These are phyloP conservation scores for Mycena chlorophos DNA, from an alignment of 768 basidiomycete genomes.

Conservation along the genomic window DNA sequence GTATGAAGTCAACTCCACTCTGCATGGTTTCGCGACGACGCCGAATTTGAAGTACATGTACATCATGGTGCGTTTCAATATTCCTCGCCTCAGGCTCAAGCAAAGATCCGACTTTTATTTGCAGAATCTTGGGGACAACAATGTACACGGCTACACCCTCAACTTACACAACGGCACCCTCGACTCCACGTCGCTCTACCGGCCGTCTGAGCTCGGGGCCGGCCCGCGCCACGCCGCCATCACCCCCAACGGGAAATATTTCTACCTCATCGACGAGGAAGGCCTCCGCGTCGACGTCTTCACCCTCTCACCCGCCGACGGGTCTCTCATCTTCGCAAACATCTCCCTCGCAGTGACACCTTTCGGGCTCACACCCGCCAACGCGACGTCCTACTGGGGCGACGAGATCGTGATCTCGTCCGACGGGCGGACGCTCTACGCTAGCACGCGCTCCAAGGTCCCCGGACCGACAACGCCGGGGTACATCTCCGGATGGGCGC, in stretches of 20 bases:
- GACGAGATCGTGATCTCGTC: slow-evolving; percentile 24
- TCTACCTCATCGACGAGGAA: slow-evolving; percentile 25
- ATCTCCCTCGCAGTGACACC: slow-evolving; percentile 22
- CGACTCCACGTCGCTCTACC: background rate
- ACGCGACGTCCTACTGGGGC: slow-evolving; percentile 20
- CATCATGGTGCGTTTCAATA: slow-evolving; percentile 13
- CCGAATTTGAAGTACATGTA: slow-evolving; percentile 24
- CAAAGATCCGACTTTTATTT: background rate
- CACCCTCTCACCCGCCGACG: slow-evolving; percentile 11
- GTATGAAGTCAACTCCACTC: slow-evolving; percentile 17
- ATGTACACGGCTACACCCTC: slow-evolving; percentile 18
- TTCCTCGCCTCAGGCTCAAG: background rate
- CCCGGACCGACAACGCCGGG: background rate
- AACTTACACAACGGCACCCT: slow-evolving; percentile 16
- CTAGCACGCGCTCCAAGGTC: slow-evolving; percentile 15
- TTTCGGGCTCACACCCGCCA: slow-evolving; percentile 14
- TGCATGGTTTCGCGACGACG: slow-evolving; percentile 25
- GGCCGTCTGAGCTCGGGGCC: slow-evolving; percentile 10
- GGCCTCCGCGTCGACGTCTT: slow-evolving; percentile 27
- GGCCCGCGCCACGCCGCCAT: slow-evolving; percentile 23
- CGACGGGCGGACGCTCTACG: slow-evolving; percentile 13
- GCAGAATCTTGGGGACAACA: slow-evolving; percentile 24
- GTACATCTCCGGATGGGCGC: slow-evolving; percentile 18
- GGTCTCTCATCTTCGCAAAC: slow-evolving; percentile 17
- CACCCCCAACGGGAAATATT: slow-evolving; percentile 10